Conservation (phyloP, 495 filamentous ascomycete species). For the Penicillium soppii region DNA sequence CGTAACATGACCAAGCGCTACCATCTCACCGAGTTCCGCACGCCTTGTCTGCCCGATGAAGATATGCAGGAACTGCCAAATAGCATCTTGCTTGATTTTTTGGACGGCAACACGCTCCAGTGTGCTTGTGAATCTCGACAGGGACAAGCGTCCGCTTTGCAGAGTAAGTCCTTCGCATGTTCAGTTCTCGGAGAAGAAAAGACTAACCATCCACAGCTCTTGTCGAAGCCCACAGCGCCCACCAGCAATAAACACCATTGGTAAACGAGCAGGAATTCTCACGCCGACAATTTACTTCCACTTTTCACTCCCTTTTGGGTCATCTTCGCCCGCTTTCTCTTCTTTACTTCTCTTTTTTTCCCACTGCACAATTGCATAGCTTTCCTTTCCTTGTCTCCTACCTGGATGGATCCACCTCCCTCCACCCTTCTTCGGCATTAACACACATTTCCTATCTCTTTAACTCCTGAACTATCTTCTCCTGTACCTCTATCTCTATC, state of each 20-base stretch:
- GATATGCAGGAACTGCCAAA: slow-evolving; percentile 87
- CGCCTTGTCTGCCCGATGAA: slow-evolving; percentile 77
- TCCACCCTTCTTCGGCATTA: slow-evolving; percentile 2
- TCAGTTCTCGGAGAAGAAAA: background rate
- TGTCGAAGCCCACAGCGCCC: slow-evolving; percentile 26
- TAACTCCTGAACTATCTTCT: background rate
- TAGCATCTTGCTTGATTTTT: slow-evolving; percentile 79
- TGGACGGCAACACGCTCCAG: slow-evolving; percentile 80
- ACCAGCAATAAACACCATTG: slow-evolving; percentile 19
- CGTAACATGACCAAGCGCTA: slow-evolving; percentile 67
- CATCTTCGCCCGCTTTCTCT: slow-evolving; percentile 6
- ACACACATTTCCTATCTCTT: slow-evolving; percentile 9
- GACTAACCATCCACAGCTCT: slow-evolving; percentile 22
- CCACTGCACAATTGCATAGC: background rate
- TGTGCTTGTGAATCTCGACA: slow-evolving; percentile 78
- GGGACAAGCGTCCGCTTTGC: slow-evolving; percentile 66
- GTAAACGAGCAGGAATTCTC: slow-evolving; percentile 13
- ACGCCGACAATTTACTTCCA: background rate
- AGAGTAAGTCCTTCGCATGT: slow-evolving; percentile 51
- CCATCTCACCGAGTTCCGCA: slow-evolving; percentile 76
- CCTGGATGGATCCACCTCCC: background rate
- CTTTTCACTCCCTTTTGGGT: slow-evolving; percentile 9
- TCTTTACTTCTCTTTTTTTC: slow-evolving; percentile 6
- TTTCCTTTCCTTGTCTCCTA: background rate
- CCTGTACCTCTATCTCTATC: slow-evolving; percentile 5